phyloP scores from a whole-genome alignment of 345 rosid species.

The Aquilaria malaccensis region DNA sequence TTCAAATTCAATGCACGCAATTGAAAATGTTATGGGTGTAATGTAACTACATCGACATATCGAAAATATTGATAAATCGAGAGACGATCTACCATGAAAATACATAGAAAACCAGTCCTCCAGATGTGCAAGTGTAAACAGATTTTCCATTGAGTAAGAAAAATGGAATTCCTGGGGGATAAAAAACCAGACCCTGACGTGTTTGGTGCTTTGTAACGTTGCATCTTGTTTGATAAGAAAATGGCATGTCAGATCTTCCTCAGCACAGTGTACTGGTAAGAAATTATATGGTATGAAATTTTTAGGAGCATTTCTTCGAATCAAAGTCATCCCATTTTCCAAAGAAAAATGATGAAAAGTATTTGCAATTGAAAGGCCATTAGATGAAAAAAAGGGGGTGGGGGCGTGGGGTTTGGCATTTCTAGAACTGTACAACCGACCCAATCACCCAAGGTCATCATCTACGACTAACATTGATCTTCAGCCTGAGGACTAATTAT shows the following conservation, averaged over 20 bases:
- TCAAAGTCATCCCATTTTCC: too few relatives aligned
- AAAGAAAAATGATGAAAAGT: background rate
- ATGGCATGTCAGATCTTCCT: too few relatives aligned
- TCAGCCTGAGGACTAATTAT: conserved; percentile 4
- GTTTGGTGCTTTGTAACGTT: too few relatives aligned
- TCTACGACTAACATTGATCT: conserved; percentile 10
- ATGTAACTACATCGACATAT: background rate
- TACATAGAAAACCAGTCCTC: too few relatives aligned
- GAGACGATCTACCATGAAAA: background rate
- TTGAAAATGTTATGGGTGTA: too few relatives aligned
- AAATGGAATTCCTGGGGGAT: too few relatives aligned
- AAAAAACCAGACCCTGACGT: too few relatives aligned
- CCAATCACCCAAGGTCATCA: conserved; percentile 12
- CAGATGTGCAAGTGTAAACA: too few relatives aligned
- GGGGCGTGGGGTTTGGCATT: conserved; percentile 22
- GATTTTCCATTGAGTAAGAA: too few relatives aligned
- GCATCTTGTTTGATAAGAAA: too few relatives aligned
- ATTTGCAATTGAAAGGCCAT: background rate
- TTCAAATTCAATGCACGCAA: background rate
- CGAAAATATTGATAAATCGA: too few relatives aligned
- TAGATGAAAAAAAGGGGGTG: conserved; percentile 15
- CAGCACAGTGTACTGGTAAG: background rate
- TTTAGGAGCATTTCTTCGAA: conserved; percentile 1
- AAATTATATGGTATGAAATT: background rate
- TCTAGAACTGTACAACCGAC: conserved; percentile 52